These are phyloP conservation scores for Guadua angustifolia DNA, from an alignment of 176 grass and related monocot genomes.

Conservation along the genomic window DNA sequence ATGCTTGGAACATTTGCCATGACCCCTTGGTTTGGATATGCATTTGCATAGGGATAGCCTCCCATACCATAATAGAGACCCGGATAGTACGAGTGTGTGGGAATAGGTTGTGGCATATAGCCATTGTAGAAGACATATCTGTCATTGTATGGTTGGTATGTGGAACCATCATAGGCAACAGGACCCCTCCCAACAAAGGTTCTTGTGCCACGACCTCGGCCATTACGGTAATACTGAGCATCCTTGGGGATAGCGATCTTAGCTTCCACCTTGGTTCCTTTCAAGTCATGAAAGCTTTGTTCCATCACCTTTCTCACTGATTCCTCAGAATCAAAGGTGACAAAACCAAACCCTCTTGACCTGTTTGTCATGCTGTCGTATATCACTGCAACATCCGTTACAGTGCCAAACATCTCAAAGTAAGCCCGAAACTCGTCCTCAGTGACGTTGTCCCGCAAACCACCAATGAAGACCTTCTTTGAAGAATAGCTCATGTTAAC, in stretches of 20 bases:
- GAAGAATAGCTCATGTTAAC: conserved; percentile 44
- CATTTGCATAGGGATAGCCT: conserved; percentile 51
- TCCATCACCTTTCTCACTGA: conserved; percentile 62
- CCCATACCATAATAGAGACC: conserved; percentile 36
- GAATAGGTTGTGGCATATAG: conserved; percentile 49
- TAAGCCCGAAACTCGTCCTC: conserved; percentile 63
- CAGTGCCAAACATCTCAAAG: conserved; percentile 78
- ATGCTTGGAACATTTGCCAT: conserved; percentile 48
- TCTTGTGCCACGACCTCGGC: conserved; percentile 31
- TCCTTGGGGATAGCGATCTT: conserved; percentile 85
- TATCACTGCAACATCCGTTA: conserved; percentile 79
- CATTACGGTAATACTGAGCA: conserved; percentile 42
- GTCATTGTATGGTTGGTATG: conserved; percentile 43
- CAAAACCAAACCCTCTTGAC: conserved; percentile 81
- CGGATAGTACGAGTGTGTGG: conserved; percentile 25
- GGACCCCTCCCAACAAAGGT: conserved; percentile 42
- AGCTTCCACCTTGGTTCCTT: conserved; percentile 68
- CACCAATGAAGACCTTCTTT: conserved; percentile 86
- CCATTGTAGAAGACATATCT: conserved; percentile 46
- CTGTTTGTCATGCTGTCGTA: conserved; percentile 65
- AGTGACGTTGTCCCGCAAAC: conserved; percentile 62
- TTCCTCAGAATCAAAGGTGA: conserved; percentile 76
- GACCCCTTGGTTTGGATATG: conserved; percentile 45
- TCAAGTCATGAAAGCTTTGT: conserved; percentile 63
- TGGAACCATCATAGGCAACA: conserved; percentile 34